Conservation (phyloP, 352 stramenopile genomes). For the Aphanomyces stellatus region DNA sequence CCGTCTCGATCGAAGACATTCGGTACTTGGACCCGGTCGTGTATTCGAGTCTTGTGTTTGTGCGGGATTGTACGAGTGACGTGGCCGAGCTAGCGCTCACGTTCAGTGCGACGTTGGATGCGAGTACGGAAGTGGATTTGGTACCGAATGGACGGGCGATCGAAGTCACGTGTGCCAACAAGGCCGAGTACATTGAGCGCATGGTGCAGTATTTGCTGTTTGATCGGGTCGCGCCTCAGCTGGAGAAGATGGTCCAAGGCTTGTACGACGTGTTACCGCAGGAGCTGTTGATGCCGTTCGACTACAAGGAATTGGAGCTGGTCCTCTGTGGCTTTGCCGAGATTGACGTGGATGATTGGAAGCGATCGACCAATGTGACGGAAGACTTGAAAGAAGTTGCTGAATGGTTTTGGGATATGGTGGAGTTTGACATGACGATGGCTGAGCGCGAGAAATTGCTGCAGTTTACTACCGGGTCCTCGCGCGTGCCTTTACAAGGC, state of each 20-base stretch:
- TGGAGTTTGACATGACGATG: slow-evolving; percentile 66
- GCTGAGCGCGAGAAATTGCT: slow-evolving; percentile 94
- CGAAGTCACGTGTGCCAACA: slow-evolving; percentile 92
- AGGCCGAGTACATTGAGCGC: slow-evolving; percentile 90
- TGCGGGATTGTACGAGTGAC: slow-evolving; percentile 47
- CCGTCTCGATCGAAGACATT: slow-evolving; percentile 90
- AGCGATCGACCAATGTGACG: slow-evolving; percentile 52
- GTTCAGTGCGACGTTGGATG: slow-evolving; percentile 35
- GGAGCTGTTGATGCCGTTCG: slow-evolving; percentile 83
- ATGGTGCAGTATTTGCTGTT: slow-evolving; percentile 91
- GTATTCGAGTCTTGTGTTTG: slow-evolving; percentile 52
- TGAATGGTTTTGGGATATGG: slow-evolving; percentile 87
- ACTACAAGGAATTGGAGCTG: slow-evolving; percentile 95
- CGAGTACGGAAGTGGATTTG: slow-evolving; percentile 74
- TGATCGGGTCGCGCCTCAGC: slow-evolving; percentile 83
- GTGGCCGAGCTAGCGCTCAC: slow-evolving; percentile 45
- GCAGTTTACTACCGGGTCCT: slow-evolving; percentile 97
- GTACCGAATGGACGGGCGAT: slow-evolving; percentile 86
- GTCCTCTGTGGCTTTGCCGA: slow-evolving; percentile 81
- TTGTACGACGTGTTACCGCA: slow-evolving; percentile 90
- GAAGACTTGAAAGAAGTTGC: slow-evolving; percentile 38
- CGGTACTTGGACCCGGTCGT: slow-evolving; percentile 63
- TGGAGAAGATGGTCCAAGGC: slow-evolving; percentile 84
- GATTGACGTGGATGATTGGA: slow-evolving; percentile 86
- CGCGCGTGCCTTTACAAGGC: slow-evolving; percentile 86